Evolutionary conservation across 23 red algal species (phyloP).

Genomic region (Gracilaria caudata): DNA sequence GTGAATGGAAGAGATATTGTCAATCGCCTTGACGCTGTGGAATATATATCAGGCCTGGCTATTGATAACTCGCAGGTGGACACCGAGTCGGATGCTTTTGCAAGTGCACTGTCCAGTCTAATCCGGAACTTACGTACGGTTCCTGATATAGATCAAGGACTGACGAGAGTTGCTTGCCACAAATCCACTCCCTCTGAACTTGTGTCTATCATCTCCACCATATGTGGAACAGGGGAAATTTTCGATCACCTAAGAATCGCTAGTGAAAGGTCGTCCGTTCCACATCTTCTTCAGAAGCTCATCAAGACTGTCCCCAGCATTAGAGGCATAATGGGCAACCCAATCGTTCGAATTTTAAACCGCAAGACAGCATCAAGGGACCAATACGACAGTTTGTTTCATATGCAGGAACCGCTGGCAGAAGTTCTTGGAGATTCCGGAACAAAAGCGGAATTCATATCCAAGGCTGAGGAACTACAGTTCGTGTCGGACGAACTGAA

Average conservation of each 20-base stretch:
- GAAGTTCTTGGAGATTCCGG: background rate
- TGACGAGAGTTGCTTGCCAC: slow-evolving; percentile 53
- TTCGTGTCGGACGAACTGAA: slow-evolving; percentile 8
- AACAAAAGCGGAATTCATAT: slow-evolving; percentile 25
- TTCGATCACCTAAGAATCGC: slow-evolving; percentile 6
- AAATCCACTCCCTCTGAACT: slow-evolving; percentile 64
- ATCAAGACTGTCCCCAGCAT: slow-evolving; percentile 23
- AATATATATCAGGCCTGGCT: slow-evolving; percentile 37
- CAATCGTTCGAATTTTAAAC: slow-evolving; percentile 32
- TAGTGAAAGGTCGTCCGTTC: slow-evolving; percentile 1
- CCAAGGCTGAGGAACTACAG: slow-evolving; percentile 20
- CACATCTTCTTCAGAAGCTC: slow-evolving; percentile 40
- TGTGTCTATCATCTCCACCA: slow-evolving; percentile 26
- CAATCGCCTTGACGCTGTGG: slow-evolving; percentile 64
- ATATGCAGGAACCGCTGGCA: background rate
- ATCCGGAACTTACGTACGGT: slow-evolving; percentile 15
- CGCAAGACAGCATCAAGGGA: slow-evolving; percentile 27
- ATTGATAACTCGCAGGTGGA: background rate
- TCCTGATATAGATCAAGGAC: slow-evolving; percentile 71
- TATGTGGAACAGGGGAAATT: slow-evolving; percentile 19
- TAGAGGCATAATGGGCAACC: slow-evolving; percentile 13
- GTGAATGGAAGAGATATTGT: slow-evolving; percentile 45
- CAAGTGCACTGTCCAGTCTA: slow-evolving; percentile 22
- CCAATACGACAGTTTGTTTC: slow-evolving; percentile 34
- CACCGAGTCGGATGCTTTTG: background rate